These are phyloP conservation scores for Piper betle DNA, from an alignment of 164 flowering plant genomes.

Conservation along the genomic window DNA sequence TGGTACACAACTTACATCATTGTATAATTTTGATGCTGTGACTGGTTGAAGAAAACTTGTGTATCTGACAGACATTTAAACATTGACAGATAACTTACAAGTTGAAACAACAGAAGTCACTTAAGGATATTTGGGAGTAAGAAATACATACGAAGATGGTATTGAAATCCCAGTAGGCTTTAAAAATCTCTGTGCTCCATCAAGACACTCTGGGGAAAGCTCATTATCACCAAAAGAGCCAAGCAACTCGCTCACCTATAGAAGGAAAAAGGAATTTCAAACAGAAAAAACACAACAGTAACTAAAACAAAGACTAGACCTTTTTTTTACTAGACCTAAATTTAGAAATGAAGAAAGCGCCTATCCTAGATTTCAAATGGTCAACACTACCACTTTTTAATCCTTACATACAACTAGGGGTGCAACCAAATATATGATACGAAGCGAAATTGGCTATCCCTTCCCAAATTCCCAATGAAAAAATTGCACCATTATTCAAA, in stretches of 20 bases:
- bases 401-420: no score
- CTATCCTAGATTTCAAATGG: no score
- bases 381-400: no score
- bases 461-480: background rate
- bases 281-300: background rate
- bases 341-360: no score
- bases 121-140: no score
- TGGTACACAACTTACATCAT: constrained; percentile 50
- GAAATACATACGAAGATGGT: constrained; percentile 72
- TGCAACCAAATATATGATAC: no score
- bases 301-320: background rate
- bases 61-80: constrained; percentile 41
- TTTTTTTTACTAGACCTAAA: no score
- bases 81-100: background rate
- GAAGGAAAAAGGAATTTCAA: background rate
- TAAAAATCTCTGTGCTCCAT: constrained; percentile 88
- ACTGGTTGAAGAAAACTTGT: constrained; percentile 95
- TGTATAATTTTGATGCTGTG: constrained; percentile 73
- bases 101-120: background rate
- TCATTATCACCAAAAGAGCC: constrained; percentile 99
- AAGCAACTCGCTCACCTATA: constrained; percentile 90
- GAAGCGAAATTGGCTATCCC: background rate
- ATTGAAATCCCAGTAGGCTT: constrained; percentile 91
- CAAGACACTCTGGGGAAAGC: constrained; percentile 97
- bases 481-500: background rate